These are phyloP conservation scores for Hericium alpestre DNA, from an alignment of 768 basidiomycete species.

Conservation along the genomic window DNA sequence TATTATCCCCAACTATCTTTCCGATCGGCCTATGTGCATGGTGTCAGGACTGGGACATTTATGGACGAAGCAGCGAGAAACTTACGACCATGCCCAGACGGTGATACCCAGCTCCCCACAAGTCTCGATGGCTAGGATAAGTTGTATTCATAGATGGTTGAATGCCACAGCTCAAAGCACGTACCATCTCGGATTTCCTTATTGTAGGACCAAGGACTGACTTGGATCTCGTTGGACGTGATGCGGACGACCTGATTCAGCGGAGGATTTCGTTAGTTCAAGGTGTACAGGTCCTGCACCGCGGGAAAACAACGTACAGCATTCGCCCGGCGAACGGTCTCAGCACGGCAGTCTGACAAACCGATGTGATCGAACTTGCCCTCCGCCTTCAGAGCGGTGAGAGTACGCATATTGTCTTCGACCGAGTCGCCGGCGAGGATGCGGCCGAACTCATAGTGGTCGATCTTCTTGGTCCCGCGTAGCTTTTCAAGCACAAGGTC, in stretches of 20 bases:
- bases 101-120: conserved; percentile 45
- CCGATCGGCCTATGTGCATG: too few relatives aligned
- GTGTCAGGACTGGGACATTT: too few relatives aligned
- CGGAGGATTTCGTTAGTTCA: not conserved
- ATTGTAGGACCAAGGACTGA: conserved; percentile 54
- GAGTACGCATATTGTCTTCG: conserved; percentile 33
- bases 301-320: conserved; percentile 9
- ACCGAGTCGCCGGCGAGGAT: conserved; percentile 32
- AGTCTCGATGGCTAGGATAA: conserved; percentile 35
- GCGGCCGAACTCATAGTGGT: conserved; percentile 48
- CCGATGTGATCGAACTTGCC: conserved; percentile 54
- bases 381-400: conserved; percentile 37
- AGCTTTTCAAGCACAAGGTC: conserved; percentile 22
- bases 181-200: conserved; percentile 37
- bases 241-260: conserved; percentile 21
- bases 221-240: conserved; percentile 55
- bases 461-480: conserved; percentile 45
- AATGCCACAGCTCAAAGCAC: not conserved
- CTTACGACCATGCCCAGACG: conserved; percentile 44
- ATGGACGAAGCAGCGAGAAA: not conserved
- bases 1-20: too few relatives aligned
- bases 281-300: not conserved
- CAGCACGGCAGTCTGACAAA: conserved; percentile 42
- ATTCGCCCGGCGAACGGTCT: conserved; percentile 32
- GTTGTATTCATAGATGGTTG: not conserved